A percentile compares a stretch with the other conserved stretches of the same genome.
These are phyloP conservation scores for Quercus glauca DNA, from an alignment of 306 rosid species.

Conservation along the genomic window DNA sequence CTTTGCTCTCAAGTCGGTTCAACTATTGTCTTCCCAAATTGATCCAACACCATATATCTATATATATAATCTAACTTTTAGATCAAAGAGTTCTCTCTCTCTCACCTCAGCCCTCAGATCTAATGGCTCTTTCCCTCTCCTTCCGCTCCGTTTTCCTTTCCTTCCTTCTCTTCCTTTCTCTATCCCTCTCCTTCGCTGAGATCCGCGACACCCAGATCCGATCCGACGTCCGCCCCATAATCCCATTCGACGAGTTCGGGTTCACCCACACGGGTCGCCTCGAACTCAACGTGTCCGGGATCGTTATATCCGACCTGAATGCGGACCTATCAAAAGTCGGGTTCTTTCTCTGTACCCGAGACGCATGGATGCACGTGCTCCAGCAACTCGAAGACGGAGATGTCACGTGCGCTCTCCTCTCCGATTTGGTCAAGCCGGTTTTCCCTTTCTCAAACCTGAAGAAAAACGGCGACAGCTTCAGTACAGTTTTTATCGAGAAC, in stretches of 20 bases:
- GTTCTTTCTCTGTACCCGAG: constrained; percentile 79
- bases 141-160: constrained; percentile 19
- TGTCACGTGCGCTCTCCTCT: constrained; percentile 60
- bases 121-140: constrained; percentile 14
- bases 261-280: constrained; percentile 82
- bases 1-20: too few species aligned
- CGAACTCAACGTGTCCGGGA: constrained; percentile 58
- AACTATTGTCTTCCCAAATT: too few species aligned
- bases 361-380: constrained; percentile 70
- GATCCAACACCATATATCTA: too few species aligned
- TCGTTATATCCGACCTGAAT: constrained; percentile 45
- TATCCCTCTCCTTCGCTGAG: constrained; percentile 52
- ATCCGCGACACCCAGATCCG: constrained; percentile 56
- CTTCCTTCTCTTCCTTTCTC: constrained; percentile 2
- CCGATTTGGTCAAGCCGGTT: constrained; percentile 61
- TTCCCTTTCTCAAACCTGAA: constrained; percentile 48
- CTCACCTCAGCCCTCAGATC: background rate
- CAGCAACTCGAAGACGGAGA: constrained; percentile 72
- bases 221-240: constrained; percentile 49
- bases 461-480: constrained; percentile 17
- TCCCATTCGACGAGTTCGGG: constrained; percentile 82
- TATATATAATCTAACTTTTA: too few species aligned
- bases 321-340: constrained; percentile 66
- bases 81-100: background rate
- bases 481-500: constrained; percentile 31